A percentile compares a stretch with the other conserved stretches of the same genome.
Evolutionary conservation across 495 filamentous ascomycete species (phyloP).

Genomic region (Aspergillus sclerotioniger): DNA sequence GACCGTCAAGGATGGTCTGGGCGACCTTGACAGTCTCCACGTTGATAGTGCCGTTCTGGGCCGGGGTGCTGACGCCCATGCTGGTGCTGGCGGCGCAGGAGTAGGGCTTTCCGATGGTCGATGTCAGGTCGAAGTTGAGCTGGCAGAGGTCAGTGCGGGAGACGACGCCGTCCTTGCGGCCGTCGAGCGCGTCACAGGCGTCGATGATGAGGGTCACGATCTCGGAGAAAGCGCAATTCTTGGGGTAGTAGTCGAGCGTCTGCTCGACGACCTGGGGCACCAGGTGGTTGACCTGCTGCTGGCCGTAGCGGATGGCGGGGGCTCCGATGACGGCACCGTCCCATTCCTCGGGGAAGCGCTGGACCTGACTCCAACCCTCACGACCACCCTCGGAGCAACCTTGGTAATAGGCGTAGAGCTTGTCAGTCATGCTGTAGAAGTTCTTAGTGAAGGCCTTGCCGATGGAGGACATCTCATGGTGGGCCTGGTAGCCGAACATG

Average conservation of each 20-base stretch:
- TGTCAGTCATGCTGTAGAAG: conserved; percentile 32
- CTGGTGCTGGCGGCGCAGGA: conserved; percentile 26
- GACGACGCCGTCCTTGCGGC: conserved; percentile 47
- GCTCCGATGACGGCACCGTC: conserved; percentile 48
- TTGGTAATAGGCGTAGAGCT: conserved; percentile 53
- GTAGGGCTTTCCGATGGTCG: conserved; percentile 43
- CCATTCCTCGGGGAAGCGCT: conserved; percentile 44
- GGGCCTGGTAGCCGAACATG: conserved; percentile 47
- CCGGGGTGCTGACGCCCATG: conserved; percentile 25
- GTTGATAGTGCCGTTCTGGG: conserved; percentile 45
- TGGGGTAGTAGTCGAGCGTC: conserved; percentile 73
- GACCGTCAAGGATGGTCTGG: conserved; percentile 40
- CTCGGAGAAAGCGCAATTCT: conserved; percentile 73
- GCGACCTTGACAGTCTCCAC: conserved; percentile 38
- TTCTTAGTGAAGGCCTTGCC: conserved; percentile 39
- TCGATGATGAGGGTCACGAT: conserved; percentile 63
- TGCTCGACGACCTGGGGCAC: conserved; percentile 64
- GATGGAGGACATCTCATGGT: conserved; percentile 29
- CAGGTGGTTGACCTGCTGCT: conserved; percentile 6
- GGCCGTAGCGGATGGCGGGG: conserved; percentile 21
- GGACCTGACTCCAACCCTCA: conserved; percentile 49
- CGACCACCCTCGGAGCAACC: conserved; percentile 54
- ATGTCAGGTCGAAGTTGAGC: conserved; percentile 37
- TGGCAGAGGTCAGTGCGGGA: conserved; percentile 49
- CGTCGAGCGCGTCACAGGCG: conserved; percentile 50